Evolutionary conservation across 495 filamentous ascomycete genomes (phyloP), one percentile per base, ranked within the genome.

Genomic region (Xylaria venustula): DNA sequence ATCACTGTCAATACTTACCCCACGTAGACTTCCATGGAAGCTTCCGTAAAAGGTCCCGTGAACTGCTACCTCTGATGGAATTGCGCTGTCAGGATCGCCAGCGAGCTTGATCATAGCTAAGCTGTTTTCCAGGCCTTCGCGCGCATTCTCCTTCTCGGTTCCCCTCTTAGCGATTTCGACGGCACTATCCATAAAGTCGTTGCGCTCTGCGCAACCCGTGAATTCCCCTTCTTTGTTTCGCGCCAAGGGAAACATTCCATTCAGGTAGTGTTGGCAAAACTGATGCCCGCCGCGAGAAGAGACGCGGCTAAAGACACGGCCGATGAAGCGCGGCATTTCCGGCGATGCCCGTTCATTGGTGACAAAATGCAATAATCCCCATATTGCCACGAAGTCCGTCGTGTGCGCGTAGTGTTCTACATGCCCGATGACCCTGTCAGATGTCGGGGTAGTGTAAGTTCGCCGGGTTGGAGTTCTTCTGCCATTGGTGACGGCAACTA

Each of bases 381-480:
- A 90, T 2, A 85, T 70, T 0, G 89, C 82, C 0, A 96, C 90
- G 61, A 91, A 88, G 65, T 96, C 92, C 15, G 77, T 77, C 11
- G 82, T 80, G 68, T 93, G 91, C 15, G 85, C 88, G 71, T 95
- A 96, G 71, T 96, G 92, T 70, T 96, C 92, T 36, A 96, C 90
- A 57, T 93, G 80, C 1, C 82, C 75, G 50, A 94, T 85, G 40
- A 83, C 77, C 61, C 83, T 76, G 62, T 70, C 76, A 6, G 62
- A 55, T 11, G 62, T 53, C 0, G 62, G 56, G 5, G 65, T 55
- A 0, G 62, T 58, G 32, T 65, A 63, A 28, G 44, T 40, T 11
- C 60, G 61, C 55, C 50, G 37, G 25, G 37, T 56, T 44, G 46
- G 57, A 2, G 30, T 15, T 56, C 2, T 57, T n/a, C 41, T 52